phyloP scores from a whole-genome alignment of 1,284 basidiomycete species.

The Bjerkandera adusta region DNA sequence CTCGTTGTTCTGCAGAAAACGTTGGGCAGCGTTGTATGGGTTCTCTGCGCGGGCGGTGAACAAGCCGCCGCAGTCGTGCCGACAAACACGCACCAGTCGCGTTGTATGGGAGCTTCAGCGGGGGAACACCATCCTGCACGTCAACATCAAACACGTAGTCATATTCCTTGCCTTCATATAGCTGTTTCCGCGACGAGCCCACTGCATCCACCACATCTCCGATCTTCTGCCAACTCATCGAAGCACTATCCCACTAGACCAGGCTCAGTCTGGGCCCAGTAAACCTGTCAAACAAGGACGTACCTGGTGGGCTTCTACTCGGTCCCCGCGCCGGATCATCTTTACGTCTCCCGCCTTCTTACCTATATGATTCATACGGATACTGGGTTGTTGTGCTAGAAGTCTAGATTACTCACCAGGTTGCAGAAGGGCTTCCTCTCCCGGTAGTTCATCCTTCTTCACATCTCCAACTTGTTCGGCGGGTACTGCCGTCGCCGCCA shows the following conservation, averaged over 20 bases:
- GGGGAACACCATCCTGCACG: conserved; percentile 89
- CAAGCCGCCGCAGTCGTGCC: conserved; percentile 5
- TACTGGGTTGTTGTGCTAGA: conserved; percentile 7
- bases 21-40: conserved; percentile 86
- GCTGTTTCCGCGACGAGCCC: conserved; percentile 82
- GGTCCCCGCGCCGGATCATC: conserved; percentile 80
- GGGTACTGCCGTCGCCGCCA: conserved; percentile 70
- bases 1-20: conserved; percentile 85
- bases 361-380: conserved; percentile 47
- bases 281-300: background rate
- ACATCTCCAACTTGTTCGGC: conserved; percentile 89
- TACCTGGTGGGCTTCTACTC: conserved; percentile 88
- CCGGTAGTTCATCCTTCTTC: conserved; percentile 86
- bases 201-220: conserved; percentile 96
- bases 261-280: background rate
- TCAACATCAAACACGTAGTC: conserved; percentile 99
- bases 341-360: conserved; percentile 91
- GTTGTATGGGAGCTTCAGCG: conserved; percentile 95
- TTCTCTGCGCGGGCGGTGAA: conserved; percentile 63
- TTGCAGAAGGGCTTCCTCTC: conserved; percentile 71
- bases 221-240: conserved; percentile 84
- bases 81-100: conserved; percentile 57
- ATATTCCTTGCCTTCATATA: conserved; percentile 91
- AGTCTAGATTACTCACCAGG: conserved; percentile 52
- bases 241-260: conserved; percentile 73